A percentile compares a stretch with the other conserved stretches of the same genome.
phyloP scores from a whole-genome alignment of 208 protist genomes.

The Acanthamoeba lugdunensis region DNA sequence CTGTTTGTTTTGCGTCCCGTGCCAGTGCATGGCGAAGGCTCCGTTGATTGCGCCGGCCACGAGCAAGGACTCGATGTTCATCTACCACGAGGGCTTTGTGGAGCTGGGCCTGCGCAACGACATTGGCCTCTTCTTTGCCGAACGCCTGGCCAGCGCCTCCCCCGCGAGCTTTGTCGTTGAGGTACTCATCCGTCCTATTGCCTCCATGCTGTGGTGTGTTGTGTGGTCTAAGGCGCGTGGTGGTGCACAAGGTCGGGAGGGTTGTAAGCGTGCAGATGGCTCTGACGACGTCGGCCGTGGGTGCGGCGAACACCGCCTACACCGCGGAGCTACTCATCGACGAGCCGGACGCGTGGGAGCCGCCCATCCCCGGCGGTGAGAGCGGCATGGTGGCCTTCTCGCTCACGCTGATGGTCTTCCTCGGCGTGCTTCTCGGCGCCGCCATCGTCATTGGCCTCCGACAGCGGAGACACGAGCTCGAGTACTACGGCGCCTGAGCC shows the following conservation, averaged over 20 bases:
- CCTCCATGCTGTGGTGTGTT: neutral
- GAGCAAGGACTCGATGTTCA: slow-evolving; percentile 36
- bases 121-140: neutral
- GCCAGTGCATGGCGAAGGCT: slow-evolving; percentile 21
- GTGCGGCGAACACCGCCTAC: neutral
- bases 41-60: neutral
- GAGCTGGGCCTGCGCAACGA: neutral
- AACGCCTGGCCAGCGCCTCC: neutral
- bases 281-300: neutral
- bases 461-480: neutral
- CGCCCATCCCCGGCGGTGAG: neutral
- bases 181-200: neutral
- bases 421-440: neutral
- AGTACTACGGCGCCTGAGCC: neutral
- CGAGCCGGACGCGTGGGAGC: slow-evolving; percentile 21
- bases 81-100: slow-evolving; percentile 30
- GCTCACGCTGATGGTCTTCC: neutral
- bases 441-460: neutral
- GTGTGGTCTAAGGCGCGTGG: too few relatives aligned
- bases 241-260: neutral
- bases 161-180: neutral
- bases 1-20: too few relatives aligned
- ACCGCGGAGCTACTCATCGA: neutral
- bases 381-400: neutral
- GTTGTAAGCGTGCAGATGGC: neutral